Percentiles rank a stretch among this genome's conserved stretches.
phyloP scores from a whole-genome alignment of 768 basidiomycete genomes.

The Lactifluus piperatus region DNA sequence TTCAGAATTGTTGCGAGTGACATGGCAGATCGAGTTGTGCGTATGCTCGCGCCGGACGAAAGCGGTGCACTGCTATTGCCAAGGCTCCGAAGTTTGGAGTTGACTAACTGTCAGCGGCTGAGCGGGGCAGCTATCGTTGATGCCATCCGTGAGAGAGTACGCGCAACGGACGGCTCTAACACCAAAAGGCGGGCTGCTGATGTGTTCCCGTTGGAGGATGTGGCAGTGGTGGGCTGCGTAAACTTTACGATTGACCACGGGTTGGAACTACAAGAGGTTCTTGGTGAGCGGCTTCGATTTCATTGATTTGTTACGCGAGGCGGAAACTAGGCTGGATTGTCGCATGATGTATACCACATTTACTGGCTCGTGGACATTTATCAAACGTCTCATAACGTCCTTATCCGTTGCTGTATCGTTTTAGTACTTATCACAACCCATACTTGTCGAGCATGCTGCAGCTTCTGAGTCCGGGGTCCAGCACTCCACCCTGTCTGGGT shows the following conservation, averaged over 20 bases:
- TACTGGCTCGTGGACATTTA: neutral
- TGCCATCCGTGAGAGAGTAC: conserved; percentile 41
- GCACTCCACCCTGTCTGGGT: neutral
- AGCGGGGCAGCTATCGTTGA: conserved; percentile 50
- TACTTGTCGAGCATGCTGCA: neutral
- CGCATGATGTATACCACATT: neutral
- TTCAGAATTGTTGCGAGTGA: conserved; percentile 75
- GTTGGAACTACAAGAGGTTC: conserved; percentile 20
- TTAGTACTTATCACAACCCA: neutral
- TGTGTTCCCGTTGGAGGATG: conserved; percentile 21
- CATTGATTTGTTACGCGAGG: neutral
- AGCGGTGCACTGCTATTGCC: conserved; percentile 41
- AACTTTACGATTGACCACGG: conserved; percentile 24
- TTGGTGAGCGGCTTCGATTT: conserved; percentile 23
- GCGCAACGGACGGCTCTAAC: conserved; percentile 29
- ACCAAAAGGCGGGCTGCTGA: conserved; percentile 16
- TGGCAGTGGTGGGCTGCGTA: conserved; percentile 26
- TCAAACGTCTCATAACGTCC: neutral
- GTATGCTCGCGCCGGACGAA: conserved; percentile 42
- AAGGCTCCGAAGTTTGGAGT: conserved; percentile 39
- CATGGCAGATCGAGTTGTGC: conserved; percentile 67
- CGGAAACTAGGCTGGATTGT: neutral
- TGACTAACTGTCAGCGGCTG: conserved; percentile 57
- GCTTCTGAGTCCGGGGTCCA: neutral
- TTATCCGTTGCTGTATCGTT: neutral